These are phyloP conservation scores for Rubia occidens DNA, from an alignment of 305 asterid genomes.

Conservation along the genomic window DNA sequence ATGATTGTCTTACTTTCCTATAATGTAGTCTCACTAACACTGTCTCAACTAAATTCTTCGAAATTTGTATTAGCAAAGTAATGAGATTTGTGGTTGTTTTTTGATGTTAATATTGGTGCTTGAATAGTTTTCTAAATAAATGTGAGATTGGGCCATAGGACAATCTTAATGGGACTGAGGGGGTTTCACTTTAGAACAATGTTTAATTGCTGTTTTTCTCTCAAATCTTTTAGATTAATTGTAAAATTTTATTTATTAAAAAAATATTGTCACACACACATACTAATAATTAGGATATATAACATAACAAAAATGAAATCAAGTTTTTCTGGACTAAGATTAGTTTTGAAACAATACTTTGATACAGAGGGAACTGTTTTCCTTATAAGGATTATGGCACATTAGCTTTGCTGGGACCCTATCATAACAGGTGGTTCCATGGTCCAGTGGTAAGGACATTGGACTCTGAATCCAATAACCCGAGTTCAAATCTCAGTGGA, in stretches of 20 bases:
- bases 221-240: too few species aligned
- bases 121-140: too few species aligned
- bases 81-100: too few species aligned
- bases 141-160: too few species aligned
- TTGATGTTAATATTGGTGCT: too few species aligned
- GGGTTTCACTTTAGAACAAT: neutral
- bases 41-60: too few species aligned
- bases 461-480: constrained; percentile 52
- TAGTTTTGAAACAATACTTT: neutral
- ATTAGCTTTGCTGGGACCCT: constrained; percentile 3
- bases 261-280: too few species aligned
- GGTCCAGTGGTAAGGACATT: constrained; percentile 46
- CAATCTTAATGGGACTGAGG: too few species aligned
- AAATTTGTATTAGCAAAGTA: too few species aligned
- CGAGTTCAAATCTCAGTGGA: constrained; percentile 47
- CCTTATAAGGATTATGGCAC: neutral
- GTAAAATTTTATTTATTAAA: too few species aligned
- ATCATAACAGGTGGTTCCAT: constrained; percentile 11
- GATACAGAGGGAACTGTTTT: neutral
- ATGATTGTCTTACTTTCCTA: too few species aligned
- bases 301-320: neutral
- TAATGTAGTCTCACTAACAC: too few species aligned
- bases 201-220: neutral
- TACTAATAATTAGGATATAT: neutral
- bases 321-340: neutral